Evolutionary conservation across 2,329 filamentous ascomycete genomes (phyloP), one percentile per base, ranked within the genome.

Genomic region (Fusarium vanettenii): DNA sequence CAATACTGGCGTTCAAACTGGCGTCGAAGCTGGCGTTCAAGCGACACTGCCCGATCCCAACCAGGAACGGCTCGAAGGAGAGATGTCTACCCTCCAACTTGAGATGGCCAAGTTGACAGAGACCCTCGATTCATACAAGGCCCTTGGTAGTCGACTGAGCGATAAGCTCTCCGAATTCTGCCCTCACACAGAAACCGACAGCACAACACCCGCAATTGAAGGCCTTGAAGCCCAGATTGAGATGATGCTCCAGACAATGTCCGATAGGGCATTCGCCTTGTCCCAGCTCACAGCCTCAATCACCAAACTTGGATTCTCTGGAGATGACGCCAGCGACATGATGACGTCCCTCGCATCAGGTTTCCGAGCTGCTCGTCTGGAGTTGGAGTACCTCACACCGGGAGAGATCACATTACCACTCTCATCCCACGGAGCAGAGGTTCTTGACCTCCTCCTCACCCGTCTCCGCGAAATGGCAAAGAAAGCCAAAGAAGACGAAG

Each of bases 301-400:
- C 35, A 78, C 77, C 10, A 77, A 79, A 1, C 84, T 92, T 1
- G 89, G 89, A 7, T 92, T 92, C 73, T 78, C 82, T 0, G 86
- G 87, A 1, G 70, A 74, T 8, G 86, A 89, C 69, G 85, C 86
- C 0, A 65, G 81, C n/a, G 86, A 87, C n/a, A 85, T 89, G 66
- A 77, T 92, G 9, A 70, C 82, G 2, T 84, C 86, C 0, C 84
- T 92, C 14, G 79, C 84, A 0, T 71, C 83, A 2, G 85, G 87
- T 2, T 89, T 92, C 81, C 88, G 90, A 22, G 80, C 87, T 2
- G 90, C 90, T 2, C 86, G 90, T 1, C 82, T 92, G 0, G 90
- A 92, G 74, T 86, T 92, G 3, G 90, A 92, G 79, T 91, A 91
- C 76, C 84, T 92, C 22, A 88, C 86, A 0, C 90, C 90, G 0